These are phyloP conservation scores for Botrytis sinoallii DNA, from an alignment of 2,329 filamentous ascomycete genomes.

Conservation along the genomic window DNA sequence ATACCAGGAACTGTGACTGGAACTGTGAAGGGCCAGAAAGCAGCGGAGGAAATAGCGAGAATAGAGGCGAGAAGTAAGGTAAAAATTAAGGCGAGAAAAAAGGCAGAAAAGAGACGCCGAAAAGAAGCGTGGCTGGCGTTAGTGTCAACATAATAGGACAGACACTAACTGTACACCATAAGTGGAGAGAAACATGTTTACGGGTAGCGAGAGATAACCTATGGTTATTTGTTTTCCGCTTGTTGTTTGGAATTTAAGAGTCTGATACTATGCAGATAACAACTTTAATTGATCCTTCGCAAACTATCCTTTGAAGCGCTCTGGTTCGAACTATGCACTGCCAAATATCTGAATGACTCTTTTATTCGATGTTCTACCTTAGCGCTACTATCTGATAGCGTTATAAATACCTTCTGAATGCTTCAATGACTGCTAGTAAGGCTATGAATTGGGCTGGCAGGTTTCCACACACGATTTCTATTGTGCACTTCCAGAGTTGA, in stretches of 20 bases:
- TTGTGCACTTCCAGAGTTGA: background rate
- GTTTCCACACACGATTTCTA: background rate
- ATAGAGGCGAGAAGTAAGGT: background rate
- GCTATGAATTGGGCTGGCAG: background rate
- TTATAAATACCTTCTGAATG: background rate
- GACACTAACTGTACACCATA: background rate
- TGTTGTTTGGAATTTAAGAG: background rate
- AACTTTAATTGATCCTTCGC: background rate
- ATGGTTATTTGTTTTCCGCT: background rate
- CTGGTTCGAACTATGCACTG: background rate
- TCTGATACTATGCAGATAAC: background rate
- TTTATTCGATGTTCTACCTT: background rate
- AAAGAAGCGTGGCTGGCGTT: background rate
- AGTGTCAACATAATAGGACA: background rate
- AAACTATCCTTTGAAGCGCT: background rate
- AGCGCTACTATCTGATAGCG: background rate
- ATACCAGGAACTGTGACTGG: background rate
- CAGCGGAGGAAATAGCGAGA: background rate
- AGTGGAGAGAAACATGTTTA: background rate
- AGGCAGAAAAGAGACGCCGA: background rate
- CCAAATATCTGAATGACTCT: background rate
- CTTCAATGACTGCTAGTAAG: background rate
- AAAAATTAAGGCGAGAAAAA: background rate
- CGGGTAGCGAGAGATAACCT: background rate
- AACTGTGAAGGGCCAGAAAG: background rate